Percentiles rank a stretch among this genome's conserved stretches.
Evolutionary conservation across 176 grass and related monocot species (phyloP).

Genomic region (Zoysia japonica): DNA sequence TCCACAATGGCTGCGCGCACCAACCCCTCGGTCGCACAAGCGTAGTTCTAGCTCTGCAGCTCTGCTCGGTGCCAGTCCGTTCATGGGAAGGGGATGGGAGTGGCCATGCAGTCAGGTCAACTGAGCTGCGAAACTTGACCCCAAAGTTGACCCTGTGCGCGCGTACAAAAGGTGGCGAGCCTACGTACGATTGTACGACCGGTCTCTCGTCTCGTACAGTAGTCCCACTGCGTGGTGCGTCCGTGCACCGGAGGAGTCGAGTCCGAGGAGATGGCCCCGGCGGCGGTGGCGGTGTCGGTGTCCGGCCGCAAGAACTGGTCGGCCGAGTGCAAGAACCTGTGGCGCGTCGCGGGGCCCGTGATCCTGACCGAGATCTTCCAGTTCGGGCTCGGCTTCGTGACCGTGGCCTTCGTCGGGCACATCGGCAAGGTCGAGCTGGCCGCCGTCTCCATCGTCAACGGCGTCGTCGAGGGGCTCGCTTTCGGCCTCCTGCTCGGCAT

Average conservation of each 20-base stretch:
- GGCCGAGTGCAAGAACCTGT: slow-evolving; percentile 54
- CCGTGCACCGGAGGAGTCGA: background rate
- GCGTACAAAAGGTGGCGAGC: slow-evolving; percentile 24
- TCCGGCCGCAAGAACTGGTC: slow-evolving; percentile 29
- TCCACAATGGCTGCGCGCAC: slow-evolving; percentile 26
- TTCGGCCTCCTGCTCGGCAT: slow-evolving; percentile 76
- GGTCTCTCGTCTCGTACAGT: background rate
- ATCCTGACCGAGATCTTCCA: slow-evolving; percentile 58
- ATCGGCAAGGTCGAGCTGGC: slow-evolving; percentile 57
- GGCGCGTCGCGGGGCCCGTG: slow-evolving; percentile 59
- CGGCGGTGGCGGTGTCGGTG: slow-evolving; percentile 10
- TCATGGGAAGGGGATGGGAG: background rate
- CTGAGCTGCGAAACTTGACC: slow-evolving; percentile 37
- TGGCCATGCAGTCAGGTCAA: background rate
- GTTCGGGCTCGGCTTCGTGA: slow-evolving; percentile 64
- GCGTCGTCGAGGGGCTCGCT: slow-evolving; percentile 60
- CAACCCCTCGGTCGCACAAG: background rate
- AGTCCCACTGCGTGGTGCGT: background rate
- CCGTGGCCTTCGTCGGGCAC: slow-evolving; percentile 57
- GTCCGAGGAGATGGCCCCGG: slow-evolving; percentile 33
- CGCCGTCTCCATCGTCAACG: slow-evolving; percentile 54
- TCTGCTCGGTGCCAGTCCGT: background rate
- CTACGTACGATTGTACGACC: background rate
- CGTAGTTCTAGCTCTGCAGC: background rate
- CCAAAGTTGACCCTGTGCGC: slow-evolving; percentile 3